phyloP scores from a whole-genome alignment of 2,329 filamentous ascomycete genomes.

The Parascedosporium putredinis region DNA sequence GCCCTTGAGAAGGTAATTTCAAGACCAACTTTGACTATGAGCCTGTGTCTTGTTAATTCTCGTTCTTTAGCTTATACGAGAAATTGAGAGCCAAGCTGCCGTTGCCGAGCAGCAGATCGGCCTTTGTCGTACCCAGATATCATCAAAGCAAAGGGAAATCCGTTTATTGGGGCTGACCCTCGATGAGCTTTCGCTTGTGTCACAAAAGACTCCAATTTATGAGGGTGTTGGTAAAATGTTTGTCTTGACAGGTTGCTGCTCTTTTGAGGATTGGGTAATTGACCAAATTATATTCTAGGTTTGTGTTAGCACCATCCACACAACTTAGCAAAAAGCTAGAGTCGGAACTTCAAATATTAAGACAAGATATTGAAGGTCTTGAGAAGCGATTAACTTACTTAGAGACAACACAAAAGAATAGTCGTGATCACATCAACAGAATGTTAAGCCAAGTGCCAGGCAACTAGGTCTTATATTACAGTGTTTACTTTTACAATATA shows the following conservation, averaged over 20 bases:
- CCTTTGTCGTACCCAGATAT: constrained; percentile 74
- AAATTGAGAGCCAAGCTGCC: constrained; percentile 84
- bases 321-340: constrained; percentile 68
- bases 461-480: no score
- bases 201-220: constrained; percentile 69
- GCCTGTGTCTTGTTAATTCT: no score
- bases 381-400: constrained; percentile 87
- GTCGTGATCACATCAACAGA: constrained; percentile 79
- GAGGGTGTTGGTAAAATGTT: constrained; percentile 98
- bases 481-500: no score
- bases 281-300: constrained; percentile 48
- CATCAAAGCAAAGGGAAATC: constrained; percentile 76
- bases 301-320: constrained; percentile 65
- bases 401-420: constrained; percentile 93
- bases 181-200: constrained; percentile 69
- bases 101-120: constrained; percentile 87
- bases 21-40: no score
- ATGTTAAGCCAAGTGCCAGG: constrained; percentile 43
- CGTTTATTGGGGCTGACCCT: constrained; percentile 81
- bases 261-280: neutral
- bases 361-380: constrained; percentile 68
- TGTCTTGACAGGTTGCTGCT: constrained; percentile 19
- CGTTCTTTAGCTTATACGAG: constrained; percentile 69
- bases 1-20: constrained; percentile 91
- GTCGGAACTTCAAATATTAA: constrained; percentile 62